Percentiles rank a stretch among this genome's conserved stretches.
phyloP scores from a whole-genome alignment of 2,329 filamentous ascomycete genomes.

The Cladosporium sp. region DNA sequence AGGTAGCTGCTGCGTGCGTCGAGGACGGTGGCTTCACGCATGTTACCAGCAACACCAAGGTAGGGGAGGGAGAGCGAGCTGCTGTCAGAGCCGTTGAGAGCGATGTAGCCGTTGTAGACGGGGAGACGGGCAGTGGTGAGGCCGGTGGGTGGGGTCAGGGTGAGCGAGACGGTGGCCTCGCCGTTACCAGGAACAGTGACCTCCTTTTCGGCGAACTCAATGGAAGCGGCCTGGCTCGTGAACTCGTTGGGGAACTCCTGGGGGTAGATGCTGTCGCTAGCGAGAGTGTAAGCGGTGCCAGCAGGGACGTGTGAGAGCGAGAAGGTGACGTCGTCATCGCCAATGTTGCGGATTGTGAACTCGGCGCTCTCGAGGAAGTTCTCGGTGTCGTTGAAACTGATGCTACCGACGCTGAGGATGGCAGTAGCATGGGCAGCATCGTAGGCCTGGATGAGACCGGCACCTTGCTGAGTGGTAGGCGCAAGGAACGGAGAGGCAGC shows the following conservation, averaged over 20 bases:
- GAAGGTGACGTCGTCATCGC: constrained; percentile 52
- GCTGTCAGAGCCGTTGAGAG: constrained; percentile 26
- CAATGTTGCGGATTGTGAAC: constrained; percentile 60
- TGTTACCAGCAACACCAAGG: constrained; percentile 32
- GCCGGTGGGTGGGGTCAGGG: constrained; percentile 23
- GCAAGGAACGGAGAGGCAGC: constrained; percentile 33
- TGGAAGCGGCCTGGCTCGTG: constrained; percentile 24
- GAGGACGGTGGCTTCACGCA: constrained; percentile 30
- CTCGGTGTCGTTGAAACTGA: constrained; percentile 66
- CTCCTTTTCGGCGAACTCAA: constrained; percentile 24
- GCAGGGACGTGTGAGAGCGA: constrained; percentile 53
- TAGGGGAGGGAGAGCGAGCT: constrained; percentile 37
- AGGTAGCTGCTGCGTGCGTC: constrained; percentile 29
- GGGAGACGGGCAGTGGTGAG: constrained; percentile 32
- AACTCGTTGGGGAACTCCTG: constrained; percentile 26
- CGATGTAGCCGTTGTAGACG: constrained; percentile 38
- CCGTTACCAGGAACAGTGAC: constrained; percentile 24
- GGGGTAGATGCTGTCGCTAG: constrained; percentile 21
- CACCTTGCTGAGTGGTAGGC: constrained; percentile 62
- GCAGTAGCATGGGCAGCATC: constrained; percentile 58
- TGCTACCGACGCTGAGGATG: constrained; percentile 55
- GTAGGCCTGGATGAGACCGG: constrained; percentile 60
- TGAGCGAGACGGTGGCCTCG: constrained; percentile 27
- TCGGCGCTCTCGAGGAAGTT: constrained; percentile 52
- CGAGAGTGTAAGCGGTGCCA: constrained; percentile 56